Evolutionary conservation across 106 monocot genomes (phyloP), one percentile per base, ranked within the genome.

Genomic region (Apostasia ramifera): DNA sequence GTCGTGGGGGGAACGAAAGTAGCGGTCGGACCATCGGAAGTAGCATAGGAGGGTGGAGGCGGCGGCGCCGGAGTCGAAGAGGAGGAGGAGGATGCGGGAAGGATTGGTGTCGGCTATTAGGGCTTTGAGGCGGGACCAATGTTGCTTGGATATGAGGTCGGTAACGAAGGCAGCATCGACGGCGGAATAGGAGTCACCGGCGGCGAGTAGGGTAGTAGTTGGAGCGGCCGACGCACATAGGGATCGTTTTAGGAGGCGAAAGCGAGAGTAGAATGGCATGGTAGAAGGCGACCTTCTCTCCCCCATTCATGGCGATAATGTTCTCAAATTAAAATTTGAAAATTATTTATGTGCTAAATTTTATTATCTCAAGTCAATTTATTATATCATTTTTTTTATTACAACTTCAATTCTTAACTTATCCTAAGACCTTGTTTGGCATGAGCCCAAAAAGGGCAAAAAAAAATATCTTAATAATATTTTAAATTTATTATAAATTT

Each of bases 41-140:
- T 58, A 67, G 57, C 12, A 59, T 44, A 37, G 57, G 55, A 72
- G 60, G 68, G 75, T 53, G 47, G 56, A 56, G 12, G 47, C 39
- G 48, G 55, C 39, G 65, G 57, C 26, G 55, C 63, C 49, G 44
- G 71, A 53, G 50, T 51, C 26, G 71, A 66, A 15, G 47, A 56
- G 79, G 70, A 8, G 55, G 63, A 47, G 56, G 67, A 64, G 55
- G 75, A 72, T 43, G 6, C 42, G 51, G 48, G 68, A 75, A 11
- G 67, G 67, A 7, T 8, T 9, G 43, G 81, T 61, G 74, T 66
- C 39, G 26, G 60, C 55, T 62, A 76, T 67, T 50, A 84, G 69
- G 73, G 70, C 10, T 77, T 71, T 55, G 55, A 91, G 86, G 13
- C 59, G 75, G 70, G 69, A 73, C 83, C 83, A 91, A 55, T 75